Base-by-base conservation (phyloP, 192 early-diverging fungal genomes). In the Coemansia sp. region DNA sequence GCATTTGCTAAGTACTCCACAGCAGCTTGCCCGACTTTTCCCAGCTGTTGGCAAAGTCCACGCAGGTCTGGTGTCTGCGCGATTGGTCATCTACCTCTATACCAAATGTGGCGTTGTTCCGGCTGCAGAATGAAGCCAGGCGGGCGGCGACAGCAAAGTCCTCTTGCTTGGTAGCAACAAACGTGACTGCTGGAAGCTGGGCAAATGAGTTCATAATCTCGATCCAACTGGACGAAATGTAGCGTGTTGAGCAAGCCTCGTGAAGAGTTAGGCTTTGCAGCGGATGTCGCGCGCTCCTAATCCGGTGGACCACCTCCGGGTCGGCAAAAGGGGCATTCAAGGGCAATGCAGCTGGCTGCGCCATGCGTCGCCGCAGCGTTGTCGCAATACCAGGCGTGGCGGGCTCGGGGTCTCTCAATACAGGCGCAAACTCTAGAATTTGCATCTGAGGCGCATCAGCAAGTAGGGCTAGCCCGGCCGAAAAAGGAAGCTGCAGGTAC, bases 31-130 rank as follows among this genome's bases (percentile, higher is more conserved):
- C 72, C 23, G 59, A 59, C 46, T 65, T 70, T 38, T 63, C 69
- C 79, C 79, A 81, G 66, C 66, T 76, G 31, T 53, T 70, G 28
- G 79, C 60, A 76, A 81, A 81, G 63, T 72, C 70, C 9, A 69
- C 11, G 37, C 79, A 76, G 14, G 79, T 81, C 33, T 76, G 72
- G 64, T 75, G 21, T 18, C 59, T 55, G 28, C 59, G 73, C 3
- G 73, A 70, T 37, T 67, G 73, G 62, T 81, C 73, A n/a, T 76
- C 70, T 14, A 72, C 34, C 38, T 76, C 70, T 18, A 76, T 61
- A 13, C 53, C 69, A 71, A 81, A 81, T 0, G 14, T 53, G 13
- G 79, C 79, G 20, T 68, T 50, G 16, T 81, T 72, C 18, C 69
- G 61, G 5, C 50, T 35, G 60, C 77, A 80, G 57, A 75, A 72